Conservation (phyloP, 805 yeast species). For the Pichia sporocuriosa region DNA sequence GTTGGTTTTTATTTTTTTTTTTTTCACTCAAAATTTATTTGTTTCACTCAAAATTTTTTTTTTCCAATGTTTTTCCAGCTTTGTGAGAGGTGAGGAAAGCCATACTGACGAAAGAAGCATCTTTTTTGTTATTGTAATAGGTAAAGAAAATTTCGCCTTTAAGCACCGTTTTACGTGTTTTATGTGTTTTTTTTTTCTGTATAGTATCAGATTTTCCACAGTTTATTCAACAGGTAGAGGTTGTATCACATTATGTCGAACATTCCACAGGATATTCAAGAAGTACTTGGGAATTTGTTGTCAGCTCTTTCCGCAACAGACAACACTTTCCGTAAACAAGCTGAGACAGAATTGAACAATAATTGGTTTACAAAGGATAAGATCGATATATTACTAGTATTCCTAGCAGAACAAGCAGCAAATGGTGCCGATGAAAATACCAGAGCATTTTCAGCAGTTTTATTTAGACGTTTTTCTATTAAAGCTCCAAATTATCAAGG, state of each 20-base stretch:
- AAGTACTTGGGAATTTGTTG: slow-evolving; percentile 48
- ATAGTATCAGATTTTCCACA: no score
- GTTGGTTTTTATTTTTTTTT: no score
- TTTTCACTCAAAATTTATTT: no score
- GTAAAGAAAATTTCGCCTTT: no score
- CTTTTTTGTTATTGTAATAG: no score
- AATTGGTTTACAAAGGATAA: slow-evolving; percentile 70
- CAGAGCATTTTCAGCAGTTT: slow-evolving; percentile 73
- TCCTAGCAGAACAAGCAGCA: slow-evolving; percentile 75
- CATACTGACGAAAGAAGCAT: no score
- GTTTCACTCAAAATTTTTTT: no score
- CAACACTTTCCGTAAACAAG: slow-evolving; percentile 62
- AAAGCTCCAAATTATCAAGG: slow-evolving; percentile 65
- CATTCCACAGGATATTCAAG: slow-evolving; percentile 56
- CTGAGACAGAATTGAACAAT: slow-evolving; percentile 64
- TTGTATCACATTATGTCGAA: slow-evolving; percentile 30
- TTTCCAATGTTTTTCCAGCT: no score
- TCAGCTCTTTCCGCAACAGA: slow-evolving; percentile 73
- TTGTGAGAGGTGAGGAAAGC: no score
- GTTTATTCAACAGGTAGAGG: not conserved
- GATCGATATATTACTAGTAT: slow-evolving; percentile 65
- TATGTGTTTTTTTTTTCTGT: no score
- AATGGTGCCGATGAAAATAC: slow-evolving; percentile 52
- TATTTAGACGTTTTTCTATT: slow-evolving; percentile 81
- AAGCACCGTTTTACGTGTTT: no score